Conservation (phyloP, 75 land plant species). For the Cupressus sempervirens region DNA sequence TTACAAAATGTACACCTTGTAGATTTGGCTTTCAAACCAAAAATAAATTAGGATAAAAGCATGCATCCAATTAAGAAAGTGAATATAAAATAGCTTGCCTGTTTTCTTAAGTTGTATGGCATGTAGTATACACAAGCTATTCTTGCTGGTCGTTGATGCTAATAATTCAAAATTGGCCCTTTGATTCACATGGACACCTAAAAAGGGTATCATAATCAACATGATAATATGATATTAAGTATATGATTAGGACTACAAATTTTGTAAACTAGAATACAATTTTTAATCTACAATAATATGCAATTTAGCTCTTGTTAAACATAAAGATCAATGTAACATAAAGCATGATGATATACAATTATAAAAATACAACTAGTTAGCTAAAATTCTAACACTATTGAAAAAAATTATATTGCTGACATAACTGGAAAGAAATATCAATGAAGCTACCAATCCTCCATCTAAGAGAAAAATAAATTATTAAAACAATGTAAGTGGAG, state of each 20-base stretch:
- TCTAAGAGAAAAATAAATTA: too few relatives aligned
- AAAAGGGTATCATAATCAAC: background rate
- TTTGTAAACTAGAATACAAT: background rate
- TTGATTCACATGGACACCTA: slow-evolving; percentile 36
- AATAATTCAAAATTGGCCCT: slow-evolving; percentile 50
- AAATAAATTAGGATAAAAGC: background rate
- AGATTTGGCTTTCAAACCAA: background rate
- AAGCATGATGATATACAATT: background rate
- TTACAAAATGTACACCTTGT: background rate
- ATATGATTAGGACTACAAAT: background rate
- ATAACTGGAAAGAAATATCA: too few relatives aligned
- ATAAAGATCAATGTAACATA: background rate
- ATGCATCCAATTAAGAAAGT: background rate
- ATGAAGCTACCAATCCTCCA: too few relatives aligned
- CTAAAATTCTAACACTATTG: background rate
- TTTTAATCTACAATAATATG: background rate
- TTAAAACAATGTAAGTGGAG: too few relatives aligned
- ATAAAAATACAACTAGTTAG: background rate
- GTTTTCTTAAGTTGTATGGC: slow-evolving; percentile 96
- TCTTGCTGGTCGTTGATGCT: slow-evolving; percentile 89
- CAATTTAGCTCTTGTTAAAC: background rate
- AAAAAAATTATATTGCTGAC: background rate
- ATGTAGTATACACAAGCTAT: slow-evolving; percentile 76
- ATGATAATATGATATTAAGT: background rate
- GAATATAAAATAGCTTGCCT: slow-evolving; percentile 22